Base-by-base conservation (phyloP, 2,329 filamentous ascomycete species). In the Teratosphaeria zuluensis region DNA sequence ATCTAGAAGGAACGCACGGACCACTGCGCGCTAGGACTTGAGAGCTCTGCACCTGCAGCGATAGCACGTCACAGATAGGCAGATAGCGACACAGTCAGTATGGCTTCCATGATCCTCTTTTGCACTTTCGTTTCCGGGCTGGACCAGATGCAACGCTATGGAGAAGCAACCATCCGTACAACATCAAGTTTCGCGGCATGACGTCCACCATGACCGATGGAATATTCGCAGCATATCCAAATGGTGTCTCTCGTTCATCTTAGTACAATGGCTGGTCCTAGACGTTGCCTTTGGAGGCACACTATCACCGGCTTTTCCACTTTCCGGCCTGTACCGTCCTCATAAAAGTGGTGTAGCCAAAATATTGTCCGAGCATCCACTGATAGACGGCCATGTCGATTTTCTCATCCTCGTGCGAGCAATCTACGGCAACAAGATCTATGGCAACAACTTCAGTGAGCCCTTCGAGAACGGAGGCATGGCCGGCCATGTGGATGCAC, bases 311-410 rank as follows among this genome's bases (percentile, higher is more conserved):
- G 35, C 35, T 5, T 42, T 42, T 42, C 35, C 35, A 16, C 35
- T 42, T 16, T 32, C n/a, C 3, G 19, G 16, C 32, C 19, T 56
- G 14, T 35, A 35, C 33, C 53, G 8, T 8, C 24, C n/a, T 11
- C 32, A 32, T 6, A 51, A 14, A 57, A 59, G 35, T 35, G 58
- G 55, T 19, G 61, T 54, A 9, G 53, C 55, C 16, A 69, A 65
- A 59, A 19, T 53, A 58, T 1, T 42, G 35, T 42, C 12, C 12
- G 60, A 68, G 14, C 63, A 66, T 30, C 69, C 69, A 1, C 62
- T 72, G 6, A 69, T 72, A 28, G 92, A 96, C 73, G 92, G 92
- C 0, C 92, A 96, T 71, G 88, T 95, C 74, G 92, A 97, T 71
- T 80, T 97, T 54, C 82, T 92, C 24, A 86, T 94, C 46, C 73